Evolutionary conservation across 495 filamentous ascomycete genomes (phyloP).

Genomic region (Tuber calosporum): DNA sequence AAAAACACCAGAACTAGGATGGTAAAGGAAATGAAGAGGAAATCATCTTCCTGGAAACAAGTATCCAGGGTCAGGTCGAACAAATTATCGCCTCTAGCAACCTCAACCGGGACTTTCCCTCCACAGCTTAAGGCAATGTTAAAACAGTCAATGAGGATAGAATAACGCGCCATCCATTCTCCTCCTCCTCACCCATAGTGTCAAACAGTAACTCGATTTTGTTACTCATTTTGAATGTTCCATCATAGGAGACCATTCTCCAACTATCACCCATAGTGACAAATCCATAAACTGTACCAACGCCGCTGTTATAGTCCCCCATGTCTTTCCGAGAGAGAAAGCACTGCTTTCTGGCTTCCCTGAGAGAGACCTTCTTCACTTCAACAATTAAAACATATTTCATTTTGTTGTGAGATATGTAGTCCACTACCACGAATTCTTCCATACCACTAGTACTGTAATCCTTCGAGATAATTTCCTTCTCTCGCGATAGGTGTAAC

Average conservation of each 20-base stretch:
- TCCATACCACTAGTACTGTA: not conserved
- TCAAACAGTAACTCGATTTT: slow-evolving; percentile 12
- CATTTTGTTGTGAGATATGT: slow-evolving; percentile 5
- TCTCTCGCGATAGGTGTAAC: slow-evolving; percentile 12
- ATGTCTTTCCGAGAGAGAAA: slow-evolving; percentile 20
- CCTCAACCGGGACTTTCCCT: not conserved
- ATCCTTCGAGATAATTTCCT: slow-evolving; percentile 10
- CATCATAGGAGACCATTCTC: slow-evolving; percentile 21
- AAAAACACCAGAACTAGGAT: no score
- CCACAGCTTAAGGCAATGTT: slow-evolving; percentile 17
- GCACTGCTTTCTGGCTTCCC: slow-evolving; percentile 17
- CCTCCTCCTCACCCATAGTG: slow-evolving; percentile 11
- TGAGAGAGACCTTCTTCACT: slow-evolving; percentile 15
- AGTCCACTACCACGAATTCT: slow-evolving; percentile 20
- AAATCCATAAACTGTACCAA: slow-evolving; percentile 19
- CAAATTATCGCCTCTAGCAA: no score
- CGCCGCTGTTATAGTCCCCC: slow-evolving; percentile 13
- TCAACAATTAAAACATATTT: slow-evolving; percentile 17
- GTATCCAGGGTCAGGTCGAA: no score
- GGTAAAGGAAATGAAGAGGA: no score
- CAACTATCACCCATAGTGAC: slow-evolving; percentile 13
- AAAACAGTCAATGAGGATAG: slow-evolving; percentile 15
- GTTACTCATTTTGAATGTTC: slow-evolving; percentile 11
- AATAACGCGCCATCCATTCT: slow-evolving; percentile 20
- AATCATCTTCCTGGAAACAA: no score